Evolutionary conservation across 2,329 filamentous ascomycete species (phyloP).

Genomic region (Colletotrichum destructivum): DNA sequence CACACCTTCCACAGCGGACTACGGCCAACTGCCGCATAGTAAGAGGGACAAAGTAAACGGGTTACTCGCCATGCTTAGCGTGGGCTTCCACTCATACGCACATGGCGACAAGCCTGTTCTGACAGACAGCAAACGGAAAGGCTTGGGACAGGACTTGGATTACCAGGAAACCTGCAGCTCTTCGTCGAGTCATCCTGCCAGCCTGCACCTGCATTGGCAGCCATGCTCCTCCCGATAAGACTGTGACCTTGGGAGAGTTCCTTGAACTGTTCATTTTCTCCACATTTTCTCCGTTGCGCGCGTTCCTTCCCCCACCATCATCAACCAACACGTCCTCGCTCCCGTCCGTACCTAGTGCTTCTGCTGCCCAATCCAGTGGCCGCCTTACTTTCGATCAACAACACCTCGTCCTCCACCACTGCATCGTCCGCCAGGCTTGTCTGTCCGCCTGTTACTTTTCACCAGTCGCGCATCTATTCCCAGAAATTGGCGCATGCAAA

Average conservation of each 20-base stretch:
- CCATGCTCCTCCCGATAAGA: constrained; percentile 15
- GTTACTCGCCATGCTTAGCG: background rate
- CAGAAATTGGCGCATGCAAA: constrained; percentile 11
- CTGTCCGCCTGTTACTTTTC: constrained; percentile 22
- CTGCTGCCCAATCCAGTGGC: constrained; percentile 39
- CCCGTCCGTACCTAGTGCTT: constrained; percentile 28
- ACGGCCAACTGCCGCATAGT: constrained; percentile 2
- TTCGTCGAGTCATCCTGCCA: constrained; percentile 30
- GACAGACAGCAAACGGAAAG: background rate
- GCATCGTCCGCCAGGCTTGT: constrained; percentile 30
- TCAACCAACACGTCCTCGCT: constrained; percentile 20
- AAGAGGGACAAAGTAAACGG: constrained; percentile 14
- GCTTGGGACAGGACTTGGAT: constrained; percentile 25
- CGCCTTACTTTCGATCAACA: constrained; percentile 43
- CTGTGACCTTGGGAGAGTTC: constrained; percentile 8
- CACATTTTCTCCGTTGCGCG: constrained; percentile 29
- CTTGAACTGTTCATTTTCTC: constrained; percentile 15
- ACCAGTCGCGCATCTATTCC: constrained; percentile 7
- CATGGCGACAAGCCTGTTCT: background rate
- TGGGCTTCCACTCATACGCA: background rate
- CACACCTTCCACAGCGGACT: constrained; percentile 12
- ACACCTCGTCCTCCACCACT: constrained; percentile 36
- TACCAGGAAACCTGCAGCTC: constrained; percentile 23
- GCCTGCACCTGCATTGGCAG: constrained; percentile 22
- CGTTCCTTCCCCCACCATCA: constrained; percentile 32